phyloP scores from a whole-genome alignment of 2,329 filamentous ascomycete species.

The Zarea fungicola region DNA sequence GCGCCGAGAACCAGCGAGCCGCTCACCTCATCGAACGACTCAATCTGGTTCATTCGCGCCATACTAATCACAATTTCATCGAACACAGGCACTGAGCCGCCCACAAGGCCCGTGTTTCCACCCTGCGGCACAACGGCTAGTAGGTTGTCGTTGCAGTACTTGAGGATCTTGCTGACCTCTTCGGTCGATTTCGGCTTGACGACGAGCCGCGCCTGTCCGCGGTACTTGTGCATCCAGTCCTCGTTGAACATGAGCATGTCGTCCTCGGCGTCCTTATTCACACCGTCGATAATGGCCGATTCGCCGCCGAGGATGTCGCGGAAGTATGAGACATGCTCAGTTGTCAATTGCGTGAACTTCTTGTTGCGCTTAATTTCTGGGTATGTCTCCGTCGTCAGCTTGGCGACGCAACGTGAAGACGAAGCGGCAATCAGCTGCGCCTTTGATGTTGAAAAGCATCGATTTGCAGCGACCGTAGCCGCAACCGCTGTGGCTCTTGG shows the following conservation, averaged over 20 bases:
- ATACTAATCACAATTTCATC: constrained; percentile 96
- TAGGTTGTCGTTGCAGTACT: constrained; percentile 91
- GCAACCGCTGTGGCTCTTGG: background rate
- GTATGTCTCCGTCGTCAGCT: constrained; percentile 81
- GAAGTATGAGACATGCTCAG: constrained; percentile 79
- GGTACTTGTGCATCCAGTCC: constrained; percentile 99
- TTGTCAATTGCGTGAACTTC: constrained; percentile 67
- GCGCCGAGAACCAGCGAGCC: constrained; percentile 87
- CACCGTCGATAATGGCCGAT: constrained; percentile 78
- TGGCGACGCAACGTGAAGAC: constrained; percentile 29
- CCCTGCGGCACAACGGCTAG: constrained; percentile 95
- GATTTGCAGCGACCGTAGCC: constrained; percentile 11
- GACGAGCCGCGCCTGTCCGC: constrained; percentile 81
- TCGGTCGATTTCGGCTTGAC: constrained; percentile 79
- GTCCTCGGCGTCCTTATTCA: constrained; percentile 63
- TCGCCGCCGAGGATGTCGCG: constrained; percentile 71
- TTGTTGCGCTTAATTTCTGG: constrained; percentile 75
- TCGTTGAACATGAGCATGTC: constrained; percentile 91
- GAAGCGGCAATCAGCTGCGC: constrained; percentile 23
- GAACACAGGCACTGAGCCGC: constrained; percentile 92
- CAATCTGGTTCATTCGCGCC: constrained; percentile 83
- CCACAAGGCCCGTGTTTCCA: constrained; percentile 93
- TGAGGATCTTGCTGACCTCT: constrained; percentile 84
- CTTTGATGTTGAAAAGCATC: constrained; percentile 27
- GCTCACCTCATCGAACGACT: constrained; percentile 88